Conservation (phyloP, 2,329 filamentous ascomycete species). For the Penicillium sp. region DNA sequence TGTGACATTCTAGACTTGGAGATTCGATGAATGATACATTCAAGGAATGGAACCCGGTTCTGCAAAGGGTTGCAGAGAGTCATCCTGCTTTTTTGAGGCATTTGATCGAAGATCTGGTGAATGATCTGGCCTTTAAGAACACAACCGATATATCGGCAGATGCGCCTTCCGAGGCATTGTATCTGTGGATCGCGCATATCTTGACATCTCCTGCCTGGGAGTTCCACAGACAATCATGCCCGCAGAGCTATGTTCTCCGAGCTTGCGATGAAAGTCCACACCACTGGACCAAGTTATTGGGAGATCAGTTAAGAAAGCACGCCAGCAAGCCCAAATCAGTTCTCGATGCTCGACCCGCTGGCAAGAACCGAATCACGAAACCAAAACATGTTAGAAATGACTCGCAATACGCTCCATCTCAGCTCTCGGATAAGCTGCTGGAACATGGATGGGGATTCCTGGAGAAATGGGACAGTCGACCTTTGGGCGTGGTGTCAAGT, state of each 20-base stretch:
- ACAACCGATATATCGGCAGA: constrained; percentile 23
- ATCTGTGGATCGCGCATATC: constrained; percentile 51
- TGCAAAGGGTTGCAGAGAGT: constrained; percentile 36
- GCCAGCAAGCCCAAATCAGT: neutral
- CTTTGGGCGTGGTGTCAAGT: constrained; percentile 30
- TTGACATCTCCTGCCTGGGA: constrained; percentile 41
- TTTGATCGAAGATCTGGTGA: constrained; percentile 40
- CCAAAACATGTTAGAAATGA: neutral
- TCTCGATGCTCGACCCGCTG: neutral
- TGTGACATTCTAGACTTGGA: constrained; percentile 21
- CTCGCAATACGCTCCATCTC: constrained; percentile 1
- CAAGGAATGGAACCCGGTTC: constrained; percentile 36
- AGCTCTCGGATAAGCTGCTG: constrained; percentile 21
- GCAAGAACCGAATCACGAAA: constrained; percentile 1
- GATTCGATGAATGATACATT: constrained; percentile 29
- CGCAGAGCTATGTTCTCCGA: constrained; percentile 33
- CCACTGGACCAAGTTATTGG: constrained; percentile 30
- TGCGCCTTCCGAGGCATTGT: constrained; percentile 43
- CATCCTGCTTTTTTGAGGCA: constrained; percentile 36
- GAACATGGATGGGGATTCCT: constrained; percentile 30
- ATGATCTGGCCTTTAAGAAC: constrained; percentile 30
- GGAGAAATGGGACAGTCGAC: constrained; percentile 32
- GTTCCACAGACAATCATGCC: constrained; percentile 26
- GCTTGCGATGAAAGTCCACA: constrained; percentile 34
- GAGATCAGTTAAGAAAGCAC: constrained; percentile 16